Conservation (phyloP, 1,284 basidiomycete species). For the Grifola frondosa region DNA sequence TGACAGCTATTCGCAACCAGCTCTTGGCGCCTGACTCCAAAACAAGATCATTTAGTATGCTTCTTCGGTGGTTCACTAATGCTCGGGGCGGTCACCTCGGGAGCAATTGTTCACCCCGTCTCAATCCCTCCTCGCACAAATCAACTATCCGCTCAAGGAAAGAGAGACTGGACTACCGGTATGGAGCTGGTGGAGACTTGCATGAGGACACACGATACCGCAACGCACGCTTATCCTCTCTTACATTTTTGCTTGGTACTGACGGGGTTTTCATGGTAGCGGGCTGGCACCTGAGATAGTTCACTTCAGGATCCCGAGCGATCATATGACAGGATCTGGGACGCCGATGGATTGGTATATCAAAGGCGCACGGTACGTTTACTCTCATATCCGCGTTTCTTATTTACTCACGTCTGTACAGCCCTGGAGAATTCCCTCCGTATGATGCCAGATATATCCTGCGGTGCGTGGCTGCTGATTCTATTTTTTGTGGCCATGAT, state of each 20-base stretch:
- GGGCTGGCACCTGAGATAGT: slow-evolving; percentile 85
- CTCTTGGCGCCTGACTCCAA: slow-evolving; percentile 71
- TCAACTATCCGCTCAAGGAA: slow-evolving; percentile 55
- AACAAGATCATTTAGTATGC: slow-evolving; percentile 96
- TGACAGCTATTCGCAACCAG: slow-evolving; percentile 37
- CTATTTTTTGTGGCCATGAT: slow-evolving; percentile 2
- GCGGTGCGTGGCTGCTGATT: slow-evolving; percentile 43
- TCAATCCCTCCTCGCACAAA: slow-evolving; percentile 60
- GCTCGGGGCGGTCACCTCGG: slow-evolving; percentile 80
- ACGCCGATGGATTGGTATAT: slow-evolving; percentile 82
- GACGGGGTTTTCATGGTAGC: slow-evolving; percentile 24
- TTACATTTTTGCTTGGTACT: neutral
- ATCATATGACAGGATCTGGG: slow-evolving; percentile 43
- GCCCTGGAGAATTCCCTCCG: slow-evolving; percentile 48
- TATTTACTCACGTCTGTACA: slow-evolving; percentile 25
- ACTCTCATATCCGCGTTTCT: neutral
- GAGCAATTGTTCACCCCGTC: slow-evolving; percentile 45
- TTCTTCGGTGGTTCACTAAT: slow-evolving; percentile 92
- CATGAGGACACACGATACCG: slow-evolving; percentile 83
- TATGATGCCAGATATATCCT: slow-evolving; percentile 92
- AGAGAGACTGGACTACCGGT: slow-evolving; percentile 82
- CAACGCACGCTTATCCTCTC: slow-evolving; percentile 57
- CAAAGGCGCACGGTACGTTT: slow-evolving; percentile 63
- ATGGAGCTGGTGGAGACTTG: slow-evolving; percentile 85
- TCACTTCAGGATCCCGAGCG: slow-evolving; percentile 64